Percentiles rank a stretch among this genome's conserved stretches.
Evolutionary conservation across 768 basidiomycete species (phyloP).

Genomic region (Mycena vitilis): DNA sequence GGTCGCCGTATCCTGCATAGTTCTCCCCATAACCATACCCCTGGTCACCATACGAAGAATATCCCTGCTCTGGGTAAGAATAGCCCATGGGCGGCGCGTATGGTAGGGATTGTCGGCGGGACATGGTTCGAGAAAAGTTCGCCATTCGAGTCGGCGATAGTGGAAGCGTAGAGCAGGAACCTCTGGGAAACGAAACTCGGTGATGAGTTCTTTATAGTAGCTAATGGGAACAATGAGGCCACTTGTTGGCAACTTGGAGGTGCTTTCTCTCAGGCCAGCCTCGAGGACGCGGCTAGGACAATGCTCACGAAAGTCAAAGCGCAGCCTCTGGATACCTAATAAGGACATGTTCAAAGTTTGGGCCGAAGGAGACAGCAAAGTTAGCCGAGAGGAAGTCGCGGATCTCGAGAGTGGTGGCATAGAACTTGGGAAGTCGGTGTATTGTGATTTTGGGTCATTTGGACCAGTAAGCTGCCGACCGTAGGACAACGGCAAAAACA

Average conservation of each 20-base stretch:
- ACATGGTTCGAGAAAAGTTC: conserved; percentile 34
- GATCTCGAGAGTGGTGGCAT: too few species aligned
- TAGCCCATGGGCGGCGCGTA: conserved; percentile 32
- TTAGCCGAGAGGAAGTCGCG: too few species aligned
- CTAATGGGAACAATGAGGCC: conserved; percentile 35
- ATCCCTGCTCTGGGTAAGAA: conserved; percentile 27
- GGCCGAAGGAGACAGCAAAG: too few species aligned
- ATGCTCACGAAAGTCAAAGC: conserved; percentile 33
- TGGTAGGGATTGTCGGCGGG: conserved; percentile 44
- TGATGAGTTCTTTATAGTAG: conserved; percentile 23
- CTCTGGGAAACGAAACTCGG: conserved; percentile 9
- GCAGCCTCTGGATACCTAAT: conserved; percentile 3
- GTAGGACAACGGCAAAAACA: conserved; percentile 6
- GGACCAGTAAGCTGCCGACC: not conserved
- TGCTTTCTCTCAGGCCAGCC: conserved; percentile 35
- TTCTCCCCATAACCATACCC: conserved; percentile 10
- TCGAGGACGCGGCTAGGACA: conserved; percentile 38
- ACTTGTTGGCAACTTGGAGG: conserved; percentile 18
- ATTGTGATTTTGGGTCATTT: not conserved
- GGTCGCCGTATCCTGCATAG: conserved; percentile 56
- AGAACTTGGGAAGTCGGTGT: not conserved
- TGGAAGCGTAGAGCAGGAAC: not conserved
- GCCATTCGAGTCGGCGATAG: conserved; percentile 22
- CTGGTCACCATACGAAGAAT: conserved; percentile 17
- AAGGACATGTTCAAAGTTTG: conserved; percentile 2